Conservation (phyloP, 2,329 filamentous ascomycete species). For the Penicillium sclerotiorum region DNA sequence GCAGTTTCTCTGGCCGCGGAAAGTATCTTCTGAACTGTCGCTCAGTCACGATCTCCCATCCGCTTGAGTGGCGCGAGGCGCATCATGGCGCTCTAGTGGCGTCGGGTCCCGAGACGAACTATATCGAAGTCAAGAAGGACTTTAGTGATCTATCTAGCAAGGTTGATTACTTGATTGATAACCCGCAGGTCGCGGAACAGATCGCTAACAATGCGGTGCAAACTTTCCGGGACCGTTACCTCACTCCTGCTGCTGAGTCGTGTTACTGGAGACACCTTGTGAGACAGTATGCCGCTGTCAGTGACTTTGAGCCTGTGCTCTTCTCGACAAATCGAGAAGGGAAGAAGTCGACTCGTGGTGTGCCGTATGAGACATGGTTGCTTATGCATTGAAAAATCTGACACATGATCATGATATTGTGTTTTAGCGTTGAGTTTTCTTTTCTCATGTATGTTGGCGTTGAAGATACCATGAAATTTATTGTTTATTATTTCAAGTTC, state of each 20-base stretch:
- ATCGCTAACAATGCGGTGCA: slow-evolving; percentile 54
- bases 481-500: background rate
- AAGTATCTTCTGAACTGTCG: slow-evolving; percentile 58
- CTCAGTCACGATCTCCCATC: slow-evolving; percentile 54
- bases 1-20: slow-evolving; percentile 56
- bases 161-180: slow-evolving; percentile 46
- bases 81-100: slow-evolving; percentile 51
- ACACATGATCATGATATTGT: background rate
- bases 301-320: slow-evolving; percentile 46
- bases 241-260: slow-evolving; percentile 57
- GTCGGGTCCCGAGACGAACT: slow-evolving; percentile 53
- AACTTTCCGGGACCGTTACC: slow-evolving; percentile 56
- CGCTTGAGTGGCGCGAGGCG: slow-evolving; percentile 53
- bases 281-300: slow-evolving; percentile 38
- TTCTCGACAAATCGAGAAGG: slow-evolving; percentile 33
- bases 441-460: slow-evolving; percentile 8
- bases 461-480: background rate
- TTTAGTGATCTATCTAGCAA: slow-evolving; percentile 59
- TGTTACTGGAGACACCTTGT: slow-evolving; percentile 59
- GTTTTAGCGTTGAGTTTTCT: slow-evolving; percentile 1
- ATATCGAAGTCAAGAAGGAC: slow-evolving; percentile 52
- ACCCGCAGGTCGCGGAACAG: slow-evolving; percentile 48
- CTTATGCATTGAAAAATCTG: slow-evolving; percentile 24
- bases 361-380: slow-evolving; percentile 47
- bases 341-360: slow-evolving; percentile 34